Conservation (phyloP, 257 asterid species). For the Euphrasia confusa region DNA sequence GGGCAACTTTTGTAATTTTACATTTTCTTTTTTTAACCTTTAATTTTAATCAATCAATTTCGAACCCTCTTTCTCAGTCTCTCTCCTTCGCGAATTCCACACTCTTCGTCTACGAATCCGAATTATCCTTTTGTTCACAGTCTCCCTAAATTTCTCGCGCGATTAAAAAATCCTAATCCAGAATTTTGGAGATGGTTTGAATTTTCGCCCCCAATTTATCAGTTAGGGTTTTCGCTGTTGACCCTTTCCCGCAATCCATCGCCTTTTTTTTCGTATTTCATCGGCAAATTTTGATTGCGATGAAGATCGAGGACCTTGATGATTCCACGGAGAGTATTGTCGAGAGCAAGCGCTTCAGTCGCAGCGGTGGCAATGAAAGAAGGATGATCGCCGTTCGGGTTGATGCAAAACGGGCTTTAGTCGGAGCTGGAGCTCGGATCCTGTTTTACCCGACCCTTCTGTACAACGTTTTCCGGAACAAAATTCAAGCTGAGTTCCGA, state of each 20-base stretch:
- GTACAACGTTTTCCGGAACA: slow-evolving; percentile 85
- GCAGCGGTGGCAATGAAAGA: slow-evolving; percentile 24
- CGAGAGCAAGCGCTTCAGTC: slow-evolving; percentile 19
- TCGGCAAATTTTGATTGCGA: slow-evolving; percentile 26
- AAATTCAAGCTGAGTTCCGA: slow-evolving; percentile 73
- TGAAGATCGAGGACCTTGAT: slow-evolving; percentile 82
- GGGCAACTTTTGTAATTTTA: no score
- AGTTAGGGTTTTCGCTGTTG: slow-evolving; percentile 8
- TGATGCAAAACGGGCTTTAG: slow-evolving; percentile 84
- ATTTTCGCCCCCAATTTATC: neutral
- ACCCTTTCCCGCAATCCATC: slow-evolving; percentile 4
- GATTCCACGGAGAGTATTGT: slow-evolving; percentile 30
- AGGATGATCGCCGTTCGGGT: slow-evolving; percentile 51
- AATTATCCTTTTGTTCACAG: slow-evolving; percentile 10
- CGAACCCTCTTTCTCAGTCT: slow-evolving; percentile 9
- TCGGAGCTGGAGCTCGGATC: slow-evolving; percentile 96
- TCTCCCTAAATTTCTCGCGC: slow-evolving; percentile 6
- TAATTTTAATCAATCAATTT: no score
- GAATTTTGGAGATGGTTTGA: slow-evolving; percentile 8
- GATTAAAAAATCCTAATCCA: neutral
- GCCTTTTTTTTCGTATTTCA: neutral
- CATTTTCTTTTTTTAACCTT: neutral
- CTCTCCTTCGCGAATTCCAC: slow-evolving; percentile 23
- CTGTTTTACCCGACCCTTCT: slow-evolving; percentile 89
- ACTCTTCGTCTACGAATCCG: slow-evolving; percentile 16